Evolutionary conservation across 2,329 filamentous ascomycete species (phyloP).

Genomic region (Bipolaris gigantea): DNA sequence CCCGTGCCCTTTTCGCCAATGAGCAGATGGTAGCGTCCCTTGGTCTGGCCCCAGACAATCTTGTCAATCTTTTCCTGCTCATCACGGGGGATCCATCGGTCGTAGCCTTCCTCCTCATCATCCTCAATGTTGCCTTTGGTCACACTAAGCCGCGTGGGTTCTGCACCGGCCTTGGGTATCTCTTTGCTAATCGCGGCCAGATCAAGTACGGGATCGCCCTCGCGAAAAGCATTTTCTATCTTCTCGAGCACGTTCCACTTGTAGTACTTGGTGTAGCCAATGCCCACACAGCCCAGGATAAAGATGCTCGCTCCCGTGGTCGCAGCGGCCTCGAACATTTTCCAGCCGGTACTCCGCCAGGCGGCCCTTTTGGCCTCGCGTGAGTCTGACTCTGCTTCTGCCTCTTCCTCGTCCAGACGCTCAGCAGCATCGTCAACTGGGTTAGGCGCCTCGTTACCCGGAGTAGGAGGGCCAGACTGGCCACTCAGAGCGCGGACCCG

Average conservation of each 20-base stretch:
- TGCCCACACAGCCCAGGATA: constrained; percentile 52
- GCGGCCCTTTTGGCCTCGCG: constrained; percentile 24
- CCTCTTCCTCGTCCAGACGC: constrained; percentile 22
- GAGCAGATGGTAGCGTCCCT: constrained; percentile 86
- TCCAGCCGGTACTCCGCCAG: constrained; percentile 50
- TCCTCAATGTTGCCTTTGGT: constrained; percentile 27
- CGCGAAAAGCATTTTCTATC: constrained; percentile 88
- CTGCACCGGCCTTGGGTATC: constrained; percentile 22
- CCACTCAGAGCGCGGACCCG: constrained; percentile 35
- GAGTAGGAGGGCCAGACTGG: constrained; percentile 41
- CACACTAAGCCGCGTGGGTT: constrained; percentile 23
- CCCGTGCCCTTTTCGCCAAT: constrained; percentile 96
- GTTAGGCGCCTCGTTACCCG: constrained; percentile 44
- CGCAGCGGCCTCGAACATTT: constrained; percentile 56
- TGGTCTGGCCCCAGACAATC: constrained; percentile 74
- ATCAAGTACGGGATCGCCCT: constrained; percentile 86
- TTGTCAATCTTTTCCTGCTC: constrained; percentile 80
- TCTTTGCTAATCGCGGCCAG: constrained; percentile 52
- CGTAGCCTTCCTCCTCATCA: constrained; percentile 55
- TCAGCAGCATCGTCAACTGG: constrained; percentile 44
- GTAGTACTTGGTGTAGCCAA: constrained; percentile 63
- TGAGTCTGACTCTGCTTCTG: constrained; percentile 1
- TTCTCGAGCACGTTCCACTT: constrained; percentile 89
- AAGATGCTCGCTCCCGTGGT: constrained; percentile 56
- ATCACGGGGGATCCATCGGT: constrained; percentile 79